These are phyloP conservation scores for Phytophthora fragariaefolia DNA, from an alignment of 352 stramenopile species.

Conservation along the genomic window DNA sequence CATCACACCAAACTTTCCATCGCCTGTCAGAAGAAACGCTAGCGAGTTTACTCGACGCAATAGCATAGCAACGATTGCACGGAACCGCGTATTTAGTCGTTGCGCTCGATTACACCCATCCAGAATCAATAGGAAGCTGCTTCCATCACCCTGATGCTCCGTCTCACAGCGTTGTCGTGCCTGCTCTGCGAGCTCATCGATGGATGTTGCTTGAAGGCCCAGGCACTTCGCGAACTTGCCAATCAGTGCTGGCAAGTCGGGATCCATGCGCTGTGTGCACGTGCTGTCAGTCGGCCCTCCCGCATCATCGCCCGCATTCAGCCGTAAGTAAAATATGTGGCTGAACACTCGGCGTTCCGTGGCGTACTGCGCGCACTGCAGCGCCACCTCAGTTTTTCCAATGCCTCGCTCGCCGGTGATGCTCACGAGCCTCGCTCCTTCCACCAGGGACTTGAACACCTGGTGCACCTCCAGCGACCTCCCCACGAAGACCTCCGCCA, in stretches of 20 bases:
- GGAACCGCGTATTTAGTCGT: slow-evolving; percentile 53
- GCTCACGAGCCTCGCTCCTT: slow-evolving; percentile 76
- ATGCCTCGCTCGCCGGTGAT: slow-evolving; percentile 77
- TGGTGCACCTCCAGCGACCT: slow-evolving; percentile 84
- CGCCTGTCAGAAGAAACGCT: slow-evolving; percentile 68
- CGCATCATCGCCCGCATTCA: slow-evolving; percentile 36
- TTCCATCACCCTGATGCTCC: slow-evolving; percentile 35
- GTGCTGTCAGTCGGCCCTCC: slow-evolving; percentile 16
- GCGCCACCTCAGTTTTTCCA: slow-evolving; percentile 82
- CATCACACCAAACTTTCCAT: slow-evolving; percentile 78
- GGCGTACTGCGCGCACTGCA: slow-evolving; percentile 82
- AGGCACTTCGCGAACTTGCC: slow-evolving; percentile 53
- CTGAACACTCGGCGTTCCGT: slow-evolving; percentile 72
- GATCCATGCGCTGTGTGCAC: slow-evolving; percentile 10
- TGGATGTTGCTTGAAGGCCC: slow-evolving; percentile 34
- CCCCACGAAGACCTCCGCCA: slow-evolving; percentile 78
- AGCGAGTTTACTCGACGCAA: slow-evolving; percentile 73
- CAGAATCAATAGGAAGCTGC: slow-evolving; percentile 72
- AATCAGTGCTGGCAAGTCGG: slow-evolving; percentile 19
- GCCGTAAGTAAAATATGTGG: slow-evolving; percentile 74
- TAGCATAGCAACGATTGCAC: slow-evolving; percentile 51
- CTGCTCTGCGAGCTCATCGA: slow-evolving; percentile 59
- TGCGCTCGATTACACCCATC: slow-evolving; percentile 75
- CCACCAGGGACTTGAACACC: slow-evolving; percentile 79
- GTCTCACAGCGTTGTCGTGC: slow-evolving; percentile 52